Base-by-base conservation (phyloP, 768 basidiomycete species). In the Leucosporidium creatinivorum region DNA sequence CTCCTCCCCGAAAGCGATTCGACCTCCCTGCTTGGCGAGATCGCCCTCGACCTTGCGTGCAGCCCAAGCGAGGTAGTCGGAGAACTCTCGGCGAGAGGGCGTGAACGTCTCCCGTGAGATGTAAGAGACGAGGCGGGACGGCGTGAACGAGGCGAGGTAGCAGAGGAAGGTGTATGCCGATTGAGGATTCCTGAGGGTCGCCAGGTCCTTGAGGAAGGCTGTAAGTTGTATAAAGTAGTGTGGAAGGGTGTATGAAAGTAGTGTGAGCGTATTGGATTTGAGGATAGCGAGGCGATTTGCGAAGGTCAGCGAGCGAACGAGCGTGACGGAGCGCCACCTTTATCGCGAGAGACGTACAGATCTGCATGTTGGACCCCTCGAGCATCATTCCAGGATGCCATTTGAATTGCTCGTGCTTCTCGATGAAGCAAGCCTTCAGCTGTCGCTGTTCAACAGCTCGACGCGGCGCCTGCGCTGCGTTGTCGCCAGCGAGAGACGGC, bases 301-400 rank as follows among this genome's bases (percentile, higher is more conserved):
- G 28, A 58, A 58, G 23, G 28, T n/a, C n/a, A 58, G 50, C 21
- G 50, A 7, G 9, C 50, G 50, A 7, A 9, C 50, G 23, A 23
- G 33, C 33, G 33, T 33, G 33, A 33, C 33, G 33, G 10, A 33
- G 21, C 21, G 23, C 50, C 25, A 23, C 50, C 13, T 26, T 3
- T 3, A 17, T 4, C 7, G 25, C 50, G 6, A 23, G 9, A 26
- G 50, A 72, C 73, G 44, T 64, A 80, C 82, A 83, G 52, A 84
- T 84, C 73, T 84, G 84, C 84, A 84, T 84, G 44, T 78, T 78
- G 44, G 81, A 80, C 33, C 81, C 82, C 51, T 83, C 83, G 12
- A 84, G 75, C 57, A 84, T 79, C 83, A 85, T 84, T 19, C 82
- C 83, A 30, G 83, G 83, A 73, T 85, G 84, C 84, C 84, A 85